Percentiles rank a stretch among this genome's conserved stretches.
Evolutionary conservation across 2,329 filamentous ascomycete species (phyloP).

Genomic region (Phyllosticta citribraziliensis): DNA sequence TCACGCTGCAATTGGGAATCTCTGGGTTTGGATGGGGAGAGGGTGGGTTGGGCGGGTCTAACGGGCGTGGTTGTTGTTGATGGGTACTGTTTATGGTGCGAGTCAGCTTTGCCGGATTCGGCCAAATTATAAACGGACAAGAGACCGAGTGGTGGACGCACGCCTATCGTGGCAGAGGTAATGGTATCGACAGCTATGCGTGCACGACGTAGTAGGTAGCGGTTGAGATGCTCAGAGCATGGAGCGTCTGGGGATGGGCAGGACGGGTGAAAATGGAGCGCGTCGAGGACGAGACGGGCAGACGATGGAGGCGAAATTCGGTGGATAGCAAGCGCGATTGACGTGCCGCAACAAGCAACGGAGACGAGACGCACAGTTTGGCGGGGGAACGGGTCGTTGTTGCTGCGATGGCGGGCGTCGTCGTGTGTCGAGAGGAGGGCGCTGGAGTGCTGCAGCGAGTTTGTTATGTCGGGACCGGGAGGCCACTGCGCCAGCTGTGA

Average conservation of each 20-base stretch:
- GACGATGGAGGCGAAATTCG: neutral
- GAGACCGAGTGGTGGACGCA: constrained; percentile 15
- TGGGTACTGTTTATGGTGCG: constrained; percentile 5
- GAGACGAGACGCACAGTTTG: neutral
- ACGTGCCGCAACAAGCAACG: constrained; percentile 2
- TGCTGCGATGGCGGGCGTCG: constrained; percentile 13
- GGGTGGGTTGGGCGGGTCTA: neutral
- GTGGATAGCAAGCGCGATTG: constrained; percentile 2
- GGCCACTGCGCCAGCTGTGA: no score
- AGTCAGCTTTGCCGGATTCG: constrained; percentile 8
- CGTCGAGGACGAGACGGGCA: neutral
- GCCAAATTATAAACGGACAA: constrained; percentile 1
- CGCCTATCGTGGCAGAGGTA: constrained; percentile 28
- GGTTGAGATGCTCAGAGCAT: constrained; percentile 8
- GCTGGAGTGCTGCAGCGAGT: constrained; percentile 17
- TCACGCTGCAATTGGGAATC: constrained; percentile 9
- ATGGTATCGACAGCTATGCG: constrained; percentile 21
- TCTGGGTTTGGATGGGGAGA: constrained; percentile 2
- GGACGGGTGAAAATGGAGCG: neutral
- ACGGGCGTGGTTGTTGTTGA: constrained; percentile 8
- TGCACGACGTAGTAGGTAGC: constrained; percentile 10
- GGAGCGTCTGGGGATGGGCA: neutral
- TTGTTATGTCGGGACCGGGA: constrained; percentile 21
- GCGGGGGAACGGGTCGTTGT: neutral
- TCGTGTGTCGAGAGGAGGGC: constrained; percentile 13